A percentile compares a stretch with the other conserved stretches of the same genome.
Evolutionary conservation across 2,329 filamentous ascomycete species (phyloP).

Genomic region (Tolypocladium nubicola): DNA sequence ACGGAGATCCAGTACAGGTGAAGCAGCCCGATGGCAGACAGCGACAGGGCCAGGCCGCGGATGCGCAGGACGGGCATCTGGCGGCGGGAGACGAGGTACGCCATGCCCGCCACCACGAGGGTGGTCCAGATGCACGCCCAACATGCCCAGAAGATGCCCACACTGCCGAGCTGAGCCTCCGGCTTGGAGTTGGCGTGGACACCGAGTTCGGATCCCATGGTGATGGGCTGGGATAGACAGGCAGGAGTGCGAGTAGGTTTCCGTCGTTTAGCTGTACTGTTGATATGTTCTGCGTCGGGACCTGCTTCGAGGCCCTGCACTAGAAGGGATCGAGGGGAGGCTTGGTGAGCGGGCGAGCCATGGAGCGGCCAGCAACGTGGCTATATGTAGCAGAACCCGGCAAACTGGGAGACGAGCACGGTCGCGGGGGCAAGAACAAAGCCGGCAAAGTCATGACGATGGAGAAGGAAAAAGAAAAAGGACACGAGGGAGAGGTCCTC

Average conservation of each 20-base stretch:
- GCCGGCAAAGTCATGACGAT: background rate
- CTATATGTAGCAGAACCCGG: background rate
- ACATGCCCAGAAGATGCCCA: constrained; percentile 23
- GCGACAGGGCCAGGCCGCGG: constrained; percentile 27
- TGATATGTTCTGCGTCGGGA: background rate
- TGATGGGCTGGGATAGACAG: background rate
- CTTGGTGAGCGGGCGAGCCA: background rate
- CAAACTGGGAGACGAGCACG: background rate
- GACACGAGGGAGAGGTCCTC: background rate
- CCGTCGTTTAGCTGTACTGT: background rate
- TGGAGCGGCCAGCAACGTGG: background rate
- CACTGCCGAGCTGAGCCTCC: constrained; percentile 11
- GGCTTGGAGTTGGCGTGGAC: constrained; percentile 10
- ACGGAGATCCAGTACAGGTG: constrained; percentile 30
- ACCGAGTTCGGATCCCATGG: constrained; percentile 16
- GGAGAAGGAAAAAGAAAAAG: background rate
- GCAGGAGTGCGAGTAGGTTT: background rate
- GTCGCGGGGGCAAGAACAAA: background rate
- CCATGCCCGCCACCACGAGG: constrained; percentile 25
- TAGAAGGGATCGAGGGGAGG: background rate
- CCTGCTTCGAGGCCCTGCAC: background rate
- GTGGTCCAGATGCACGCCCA: constrained; percentile 22
- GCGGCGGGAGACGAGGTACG: constrained; percentile 24
- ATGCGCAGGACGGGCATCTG: constrained; percentile 25
- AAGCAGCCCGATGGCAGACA: constrained; percentile 25